Percentiles rank a stretch among this genome's conserved stretches.
These are phyloP conservation scores for Pulveroboletus sp. DNA, from an alignment of 768 basidiomycete genomes.

Conservation along the genomic window DNA sequence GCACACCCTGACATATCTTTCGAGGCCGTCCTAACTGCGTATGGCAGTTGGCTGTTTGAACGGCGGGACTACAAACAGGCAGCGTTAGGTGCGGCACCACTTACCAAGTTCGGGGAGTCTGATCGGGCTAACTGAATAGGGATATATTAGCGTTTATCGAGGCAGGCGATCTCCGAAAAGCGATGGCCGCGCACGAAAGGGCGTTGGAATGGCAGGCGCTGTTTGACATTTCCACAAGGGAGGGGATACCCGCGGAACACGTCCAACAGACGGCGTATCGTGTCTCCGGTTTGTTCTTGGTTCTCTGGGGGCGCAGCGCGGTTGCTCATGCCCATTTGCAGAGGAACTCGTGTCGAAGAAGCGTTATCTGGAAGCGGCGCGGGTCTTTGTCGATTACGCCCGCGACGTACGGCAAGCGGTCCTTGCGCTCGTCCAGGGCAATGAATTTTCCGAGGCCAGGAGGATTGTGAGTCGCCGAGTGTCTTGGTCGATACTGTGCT, in stretches of 20 bases:
- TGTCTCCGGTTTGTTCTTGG: slow-evolving; percentile 63
- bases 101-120: not conserved
- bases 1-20: slow-evolving; percentile 9
- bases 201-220: slow-evolving; percentile 89
- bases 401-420: slow-evolving; percentile 76
- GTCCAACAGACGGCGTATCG: slow-evolving; percentile 67
- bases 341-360: slow-evolving; percentile 84
- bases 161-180: slow-evolving; percentile 61
- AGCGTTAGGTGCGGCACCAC: slow-evolving; percentile 59
- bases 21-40: slow-evolving; percentile 69
- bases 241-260: slow-evolving; percentile 51
- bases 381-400: slow-evolving; percentile 81
- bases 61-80: slow-evolving; percentile 80
- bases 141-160: slow-evolving; percentile 64
- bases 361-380: slow-evolving; percentile 74
- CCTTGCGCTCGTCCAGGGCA: slow-evolving; percentile 74
- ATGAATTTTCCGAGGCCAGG: slow-evolving; percentile 83
- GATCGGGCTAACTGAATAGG: slow-evolving; percentile 5
- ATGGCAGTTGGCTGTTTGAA: slow-evolving; percentile 88
- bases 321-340: slow-evolving; percentile 30
- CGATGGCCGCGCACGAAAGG: slow-evolving; percentile 86
- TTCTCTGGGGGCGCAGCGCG: not conserved
- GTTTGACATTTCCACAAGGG: slow-evolving; percentile 70
- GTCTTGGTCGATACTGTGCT: slow-evolving; percentile 10
- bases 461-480: slow-evolving; percentile 59